These are phyloP conservation scores for Basipetospora sp. DNA, from an alignment of 2,329 filamentous ascomycete species.

Conservation along the genomic window DNA sequence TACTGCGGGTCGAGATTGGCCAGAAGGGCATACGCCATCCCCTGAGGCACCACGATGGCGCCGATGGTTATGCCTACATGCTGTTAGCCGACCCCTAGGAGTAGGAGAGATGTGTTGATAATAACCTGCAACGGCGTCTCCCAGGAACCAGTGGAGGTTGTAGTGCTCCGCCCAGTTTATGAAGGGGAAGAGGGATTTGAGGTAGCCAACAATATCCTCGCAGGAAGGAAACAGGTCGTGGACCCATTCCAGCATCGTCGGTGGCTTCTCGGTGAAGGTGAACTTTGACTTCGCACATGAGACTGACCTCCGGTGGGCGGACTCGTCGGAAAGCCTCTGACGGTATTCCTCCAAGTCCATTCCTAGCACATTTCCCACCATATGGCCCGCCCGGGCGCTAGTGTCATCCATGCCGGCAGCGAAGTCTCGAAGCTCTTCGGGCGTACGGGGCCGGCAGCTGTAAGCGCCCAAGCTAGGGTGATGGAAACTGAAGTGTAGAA, in stretches of 20 bases:
- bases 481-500: too few relatives aligned
- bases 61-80: slow-evolving; percentile 28
- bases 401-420: too few relatives aligned
- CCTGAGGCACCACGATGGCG: slow-evolving; percentile 39
- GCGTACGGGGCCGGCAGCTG: too few relatives aligned
- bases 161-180: slow-evolving; percentile 77
- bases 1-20: slow-evolving; percentile 33
- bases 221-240: slow-evolving; percentile 44
- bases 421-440: too few relatives aligned
- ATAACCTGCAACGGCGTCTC: slow-evolving; percentile 66
- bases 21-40: slow-evolving; percentile 37
- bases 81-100: neutral
- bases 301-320: slow-evolving; percentile 65
- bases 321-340: slow-evolving; percentile 35
- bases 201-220: slow-evolving; percentile 42
- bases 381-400: slow-evolving; percentile 42
- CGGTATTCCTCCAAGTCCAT: slow-evolving; percentile 58
- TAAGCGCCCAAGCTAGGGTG: too few relatives aligned
- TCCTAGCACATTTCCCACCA: slow-evolving; percentile 62
- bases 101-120: slow-evolving; percentile 1
- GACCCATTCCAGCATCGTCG: slow-evolving; percentile 61
- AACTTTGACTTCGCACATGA: slow-evolving; percentile 60
- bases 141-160: slow-evolving; percentile 75
- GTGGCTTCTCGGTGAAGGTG: slow-evolving; percentile 70
- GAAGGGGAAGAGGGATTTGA: slow-evolving; percentile 70